phyloP scores from a whole-genome alignment of 331 rosid genomes.

The Quercus tomentella region DNA sequence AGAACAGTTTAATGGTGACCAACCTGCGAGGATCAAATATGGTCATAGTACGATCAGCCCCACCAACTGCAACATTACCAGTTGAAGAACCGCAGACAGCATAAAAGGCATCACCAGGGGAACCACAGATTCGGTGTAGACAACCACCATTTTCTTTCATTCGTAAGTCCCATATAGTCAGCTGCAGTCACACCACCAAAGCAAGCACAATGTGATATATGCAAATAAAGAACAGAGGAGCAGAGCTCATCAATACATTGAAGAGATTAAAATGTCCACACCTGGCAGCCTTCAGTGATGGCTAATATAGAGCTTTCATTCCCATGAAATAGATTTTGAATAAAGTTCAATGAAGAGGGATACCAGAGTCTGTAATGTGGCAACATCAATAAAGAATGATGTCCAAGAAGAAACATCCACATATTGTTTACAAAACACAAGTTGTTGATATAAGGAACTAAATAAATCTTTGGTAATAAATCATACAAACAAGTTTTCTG shows the following conservation, averaged over 20 bases:
- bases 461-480: neutral
- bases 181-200: constrained; percentile 42
- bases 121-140: constrained; percentile 62
- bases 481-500: too few species aligned
- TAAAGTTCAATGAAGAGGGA: constrained; percentile 68
- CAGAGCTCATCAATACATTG: constrained; percentile 16
- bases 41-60: constrained; percentile 83
- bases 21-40: constrained; percentile 95
- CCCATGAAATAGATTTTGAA: constrained; percentile 44
- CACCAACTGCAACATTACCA: constrained; percentile 80
- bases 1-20: constrained; percentile 16
- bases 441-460: neutral
- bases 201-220: constrained; percentile 7
- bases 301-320: constrained; percentile 60
- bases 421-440: neutral
- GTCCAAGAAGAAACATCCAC: neutral
- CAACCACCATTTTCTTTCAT: constrained; percentile 91
- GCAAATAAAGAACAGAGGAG: constrained; percentile 10
- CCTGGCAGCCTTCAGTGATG: constrained; percentile 93
- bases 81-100: constrained; percentile 70
- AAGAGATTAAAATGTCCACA: constrained; percentile 15
- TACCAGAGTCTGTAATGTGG: constrained; percentile 63
- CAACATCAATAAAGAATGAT: constrained; percentile 14
- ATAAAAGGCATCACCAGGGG: constrained; percentile 68
- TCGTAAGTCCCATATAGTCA: constrained; percentile 87